A percentile compares a stretch with the other conserved stretches of the same genome.
These are phyloP conservation scores for Kodamaea kaohsiungensis DNA, from an alignment of 805 yeast species.

Conservation along the genomic window DNA sequence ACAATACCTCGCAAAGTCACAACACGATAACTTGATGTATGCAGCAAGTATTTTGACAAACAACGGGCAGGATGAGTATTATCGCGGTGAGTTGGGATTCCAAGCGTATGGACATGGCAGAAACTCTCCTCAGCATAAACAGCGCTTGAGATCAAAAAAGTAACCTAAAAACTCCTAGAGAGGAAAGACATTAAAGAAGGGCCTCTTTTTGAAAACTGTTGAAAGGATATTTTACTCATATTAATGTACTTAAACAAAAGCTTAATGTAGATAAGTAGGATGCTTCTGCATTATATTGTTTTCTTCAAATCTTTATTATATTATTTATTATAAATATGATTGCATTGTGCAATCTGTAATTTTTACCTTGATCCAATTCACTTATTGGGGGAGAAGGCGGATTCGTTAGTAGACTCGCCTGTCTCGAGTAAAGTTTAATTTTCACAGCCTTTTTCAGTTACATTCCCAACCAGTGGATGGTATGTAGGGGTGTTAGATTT, in stretches of 20 bases:
- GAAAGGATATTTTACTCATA: neutral
- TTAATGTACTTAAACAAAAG: neutral
- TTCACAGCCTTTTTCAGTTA: too few species aligned
- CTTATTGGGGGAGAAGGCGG: too few species aligned
- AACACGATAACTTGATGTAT: conserved; percentile 59
- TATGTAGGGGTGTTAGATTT: too few species aligned
- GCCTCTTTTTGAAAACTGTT: neutral
- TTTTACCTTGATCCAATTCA: neutral
- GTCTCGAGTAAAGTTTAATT: too few species aligned
- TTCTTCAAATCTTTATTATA: too few species aligned
- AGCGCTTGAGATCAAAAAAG: neutral
- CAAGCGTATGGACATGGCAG: conserved; percentile 3
- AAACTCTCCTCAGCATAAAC: neutral
- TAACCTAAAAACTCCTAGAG: neutral
- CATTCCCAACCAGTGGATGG: too few species aligned
- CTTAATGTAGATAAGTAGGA: neutral
- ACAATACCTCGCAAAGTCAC: conserved; percentile 72
- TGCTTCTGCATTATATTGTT: neutral
- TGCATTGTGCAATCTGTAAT: neutral
- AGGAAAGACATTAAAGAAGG: neutral
- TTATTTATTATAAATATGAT: too few species aligned
- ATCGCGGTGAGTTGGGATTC: conserved; percentile 2
- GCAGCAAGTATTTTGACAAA: conserved; percentile 27
- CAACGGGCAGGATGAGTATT: conserved; percentile 19
- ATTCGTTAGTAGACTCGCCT: neutral